Evolutionary conservation across 2,329 filamentous ascomycete genomes (phyloP).

Genomic region (Rutstroemia sp.): DNA sequence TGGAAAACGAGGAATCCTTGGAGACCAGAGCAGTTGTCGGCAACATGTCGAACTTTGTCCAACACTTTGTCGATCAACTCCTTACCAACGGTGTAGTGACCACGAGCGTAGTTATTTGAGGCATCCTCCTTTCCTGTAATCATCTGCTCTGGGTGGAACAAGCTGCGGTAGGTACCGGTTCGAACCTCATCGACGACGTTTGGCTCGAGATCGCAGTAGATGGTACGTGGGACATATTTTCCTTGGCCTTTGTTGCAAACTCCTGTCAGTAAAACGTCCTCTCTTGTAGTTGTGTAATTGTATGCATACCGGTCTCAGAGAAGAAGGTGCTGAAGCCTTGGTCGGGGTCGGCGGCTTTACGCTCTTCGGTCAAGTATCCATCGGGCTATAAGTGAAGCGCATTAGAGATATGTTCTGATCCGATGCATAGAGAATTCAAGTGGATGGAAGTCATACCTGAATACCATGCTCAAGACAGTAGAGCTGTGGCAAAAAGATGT

Average conservation of each 20-base stretch:
- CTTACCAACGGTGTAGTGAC: constrained; percentile 63
- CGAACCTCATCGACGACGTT: constrained; percentile 63
- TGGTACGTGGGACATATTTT: constrained; percentile 62
- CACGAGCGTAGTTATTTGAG: constrained; percentile 63
- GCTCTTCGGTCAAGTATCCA: constrained; percentile 97
- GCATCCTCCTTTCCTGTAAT: constrained; percentile 64
- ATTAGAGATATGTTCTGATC: constrained; percentile 28
- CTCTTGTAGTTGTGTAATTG: constrained; percentile 13
- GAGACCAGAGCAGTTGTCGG: constrained; percentile 59
- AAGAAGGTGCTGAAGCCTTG: constrained; percentile 99
- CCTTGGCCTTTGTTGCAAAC: constrained; percentile 42
- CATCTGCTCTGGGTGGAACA: constrained; percentile 60
- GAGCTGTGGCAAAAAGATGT: constrained; percentile 53
- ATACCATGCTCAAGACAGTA: constrained; percentile 99
- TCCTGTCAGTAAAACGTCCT: constrained; percentile 24
- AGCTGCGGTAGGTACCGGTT: constrained; percentile 52
- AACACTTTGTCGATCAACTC: constrained; percentile 57
- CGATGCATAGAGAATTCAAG: neutral
- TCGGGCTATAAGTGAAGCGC: constrained; percentile 60
- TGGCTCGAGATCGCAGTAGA: constrained; percentile 61
- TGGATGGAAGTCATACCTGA: constrained; percentile 59
- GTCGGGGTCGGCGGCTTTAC: constrained; percentile 86
- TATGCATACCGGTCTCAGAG: constrained; percentile 85
- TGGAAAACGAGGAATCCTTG: constrained; percentile 64
- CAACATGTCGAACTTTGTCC: constrained; percentile 56